Percentiles rank a stretch among this genome's conserved stretches.
Evolutionary conservation across 2,329 filamentous ascomycete species (phyloP).

Genomic region (Penicillium expansum): DNA sequence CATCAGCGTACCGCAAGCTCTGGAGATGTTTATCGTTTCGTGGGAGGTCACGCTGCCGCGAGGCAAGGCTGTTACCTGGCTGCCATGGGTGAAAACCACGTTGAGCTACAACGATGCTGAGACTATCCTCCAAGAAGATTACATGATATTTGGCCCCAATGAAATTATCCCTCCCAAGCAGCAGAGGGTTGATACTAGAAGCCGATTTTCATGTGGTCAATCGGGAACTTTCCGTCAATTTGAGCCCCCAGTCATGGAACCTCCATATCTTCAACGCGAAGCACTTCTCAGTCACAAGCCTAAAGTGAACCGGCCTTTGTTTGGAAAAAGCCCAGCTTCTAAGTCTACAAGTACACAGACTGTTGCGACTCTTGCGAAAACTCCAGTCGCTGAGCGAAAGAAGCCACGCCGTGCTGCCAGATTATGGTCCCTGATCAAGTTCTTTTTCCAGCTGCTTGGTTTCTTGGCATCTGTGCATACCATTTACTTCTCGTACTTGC

Average conservation of each 20-base stretch:
- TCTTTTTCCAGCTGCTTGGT: neutral
- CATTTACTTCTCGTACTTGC: neutral
- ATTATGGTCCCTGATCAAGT: neutral
- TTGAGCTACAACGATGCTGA: neutral
- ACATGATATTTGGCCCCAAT: neutral
- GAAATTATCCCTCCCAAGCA: neutral
- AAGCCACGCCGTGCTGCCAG: neutral
- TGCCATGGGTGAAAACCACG: slow-evolving; percentile 26
- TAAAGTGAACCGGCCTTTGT: neutral
- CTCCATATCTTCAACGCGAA: neutral
- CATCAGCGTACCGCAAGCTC: slow-evolving; percentile 24
- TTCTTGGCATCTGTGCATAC: neutral
- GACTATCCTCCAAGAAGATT: slow-evolving; percentile 3
- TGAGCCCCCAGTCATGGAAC: neutral
- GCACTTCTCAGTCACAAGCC: too few species aligned
- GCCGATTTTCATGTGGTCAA: neutral
- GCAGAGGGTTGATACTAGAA: neutral
- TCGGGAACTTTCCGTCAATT: neutral
- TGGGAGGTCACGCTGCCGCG: slow-evolving; percentile 24
- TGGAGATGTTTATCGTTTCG: slow-evolving; percentile 26
- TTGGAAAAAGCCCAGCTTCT: neutral
- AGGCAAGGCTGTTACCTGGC: slow-evolving; percentile 19
- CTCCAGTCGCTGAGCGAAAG: neutral
- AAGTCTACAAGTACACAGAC: neutral
- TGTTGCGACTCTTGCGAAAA: neutral